Conservation (phyloP, 148 eudicot species). For the Tetragonia tetragonoides region DNA sequence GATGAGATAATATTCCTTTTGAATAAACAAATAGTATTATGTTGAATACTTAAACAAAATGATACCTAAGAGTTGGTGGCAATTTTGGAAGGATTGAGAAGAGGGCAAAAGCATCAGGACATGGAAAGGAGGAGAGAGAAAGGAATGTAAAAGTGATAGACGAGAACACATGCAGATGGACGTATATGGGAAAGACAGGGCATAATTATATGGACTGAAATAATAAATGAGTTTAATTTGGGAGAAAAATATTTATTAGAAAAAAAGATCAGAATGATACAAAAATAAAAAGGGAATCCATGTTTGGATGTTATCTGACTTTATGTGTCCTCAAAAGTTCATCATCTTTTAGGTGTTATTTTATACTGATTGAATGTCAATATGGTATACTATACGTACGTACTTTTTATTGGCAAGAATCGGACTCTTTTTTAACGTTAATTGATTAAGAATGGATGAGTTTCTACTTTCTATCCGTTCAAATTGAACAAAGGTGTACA, state of each 20-base stretch:
- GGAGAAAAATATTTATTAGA: background rate
- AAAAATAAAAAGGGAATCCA: slow-evolving; percentile 60
- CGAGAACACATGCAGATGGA: slow-evolving; percentile 59
- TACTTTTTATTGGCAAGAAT: too few relatives aligned
- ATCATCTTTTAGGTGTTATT: background rate
- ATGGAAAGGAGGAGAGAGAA: slow-evolving; percentile 20
- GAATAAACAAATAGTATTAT: slow-evolving; percentile 30
- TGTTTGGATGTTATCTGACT: slow-evolving; percentile 57
- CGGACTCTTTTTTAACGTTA: too few relatives aligned
- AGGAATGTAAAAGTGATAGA: slow-evolving; percentile 31
- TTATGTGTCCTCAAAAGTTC: slow-evolving; percentile 24
- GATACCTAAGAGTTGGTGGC: slow-evolving; percentile 60
- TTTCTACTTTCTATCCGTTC: too few relatives aligned
- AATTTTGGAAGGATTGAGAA: slow-evolving; percentile 59
- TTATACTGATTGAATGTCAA: slow-evolving; percentile 35
- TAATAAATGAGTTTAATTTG: background rate
- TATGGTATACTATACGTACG: slow-evolving; percentile 7
- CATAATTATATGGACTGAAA: background rate
- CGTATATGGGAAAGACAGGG: slow-evolving; percentile 25
- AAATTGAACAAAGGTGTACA: too few relatives aligned
- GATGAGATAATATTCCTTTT: slow-evolving; percentile 44
- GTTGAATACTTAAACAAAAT: slow-evolving; percentile 31
- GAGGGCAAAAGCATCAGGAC: slow-evolving; percentile 7
- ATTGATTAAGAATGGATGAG: too few relatives aligned
- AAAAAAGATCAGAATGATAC: slow-evolving; percentile 32